Evolutionary conservation across 306 rosid species (phyloP).

Genomic region (Cajanus cajan): DNA sequence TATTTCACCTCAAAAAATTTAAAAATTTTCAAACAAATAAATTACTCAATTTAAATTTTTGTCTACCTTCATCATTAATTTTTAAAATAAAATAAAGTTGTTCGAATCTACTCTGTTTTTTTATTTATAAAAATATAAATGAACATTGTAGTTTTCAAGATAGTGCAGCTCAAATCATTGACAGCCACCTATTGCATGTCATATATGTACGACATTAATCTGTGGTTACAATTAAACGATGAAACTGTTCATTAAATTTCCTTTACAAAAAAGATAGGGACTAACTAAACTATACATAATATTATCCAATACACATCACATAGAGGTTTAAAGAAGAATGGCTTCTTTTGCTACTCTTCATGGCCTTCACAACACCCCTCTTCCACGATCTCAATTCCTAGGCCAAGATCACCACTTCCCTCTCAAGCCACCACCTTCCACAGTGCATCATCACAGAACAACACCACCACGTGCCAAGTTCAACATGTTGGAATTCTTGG

Average conservation of each 20-base stretch:
- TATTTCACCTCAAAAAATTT: too few species aligned
- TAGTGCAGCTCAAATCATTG: not conserved
- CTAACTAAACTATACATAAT: not conserved
- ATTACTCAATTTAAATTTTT: too few species aligned
- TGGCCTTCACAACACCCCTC: constrained; percentile 33
- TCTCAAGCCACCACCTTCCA: constrained; percentile 29
- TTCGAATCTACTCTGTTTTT: not conserved
- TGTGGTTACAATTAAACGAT: constrained; percentile 30
- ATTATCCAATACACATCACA: not conserved
- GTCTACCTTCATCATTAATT: too few species aligned
- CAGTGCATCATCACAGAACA: constrained; percentile 30
- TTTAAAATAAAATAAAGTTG: not conserved
- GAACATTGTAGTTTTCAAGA: not conserved
- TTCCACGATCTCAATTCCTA: constrained; percentile 59
- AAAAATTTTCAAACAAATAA: too few species aligned
- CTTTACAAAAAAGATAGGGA: constrained; percentile 4
- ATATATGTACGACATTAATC: not conserved
- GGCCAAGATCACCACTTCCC: constrained; percentile 44
- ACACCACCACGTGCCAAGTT: constrained; percentile 57
- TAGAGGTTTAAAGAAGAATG: constrained; percentile 49
- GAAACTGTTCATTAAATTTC: constrained; percentile 9
- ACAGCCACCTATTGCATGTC: not conserved
- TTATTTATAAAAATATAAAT: not conserved
- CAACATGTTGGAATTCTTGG: constrained; percentile 60
- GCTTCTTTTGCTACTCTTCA: constrained; percentile 51